phyloP scores from a whole-genome alignment of 495 filamentous ascomycete species.

The Pseudomonodictys pantanalensis region DNA sequence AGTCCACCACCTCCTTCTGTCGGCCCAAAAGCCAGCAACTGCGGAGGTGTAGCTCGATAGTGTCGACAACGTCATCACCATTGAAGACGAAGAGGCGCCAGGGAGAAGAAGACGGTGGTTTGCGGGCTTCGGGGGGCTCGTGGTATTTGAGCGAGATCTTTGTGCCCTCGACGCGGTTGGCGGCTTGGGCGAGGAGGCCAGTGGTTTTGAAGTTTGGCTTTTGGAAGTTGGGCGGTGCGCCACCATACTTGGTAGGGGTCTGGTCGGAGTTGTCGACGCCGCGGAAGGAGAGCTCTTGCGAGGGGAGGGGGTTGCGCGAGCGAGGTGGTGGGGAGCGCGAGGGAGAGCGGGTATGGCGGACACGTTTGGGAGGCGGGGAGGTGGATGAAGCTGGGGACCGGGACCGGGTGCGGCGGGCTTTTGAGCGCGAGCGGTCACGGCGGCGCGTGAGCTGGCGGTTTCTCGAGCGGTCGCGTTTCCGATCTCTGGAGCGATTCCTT shows the following conservation, averaged over 20 bases:
- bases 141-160: constrained; percentile 87
- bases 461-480: neutral
- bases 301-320: constrained; percentile 38
- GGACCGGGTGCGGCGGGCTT: constrained; percentile 1
- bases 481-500: neutral
- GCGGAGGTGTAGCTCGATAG: constrained; percentile 67
- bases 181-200: constrained; percentile 80
- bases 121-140: constrained; percentile 89
- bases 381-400: constrained; percentile 20
- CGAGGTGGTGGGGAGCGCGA: constrained; percentile 25
- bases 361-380: constrained; percentile 14
- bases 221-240: constrained; percentile 44
- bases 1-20: constrained; percentile 74
- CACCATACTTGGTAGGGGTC: constrained; percentile 22
- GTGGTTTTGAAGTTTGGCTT: constrained; percentile 83
- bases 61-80: constrained; percentile 71
- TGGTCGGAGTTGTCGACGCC: constrained; percentile 10
- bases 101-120: constrained; percentile 69
- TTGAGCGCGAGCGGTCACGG: constrained; percentile 6
- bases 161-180: constrained; percentile 71
- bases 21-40: constrained; percentile 90
- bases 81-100: constrained; percentile 97
- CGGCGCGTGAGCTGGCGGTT: neutral
- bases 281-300: constrained; percentile 41
- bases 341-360: neutral